Evolutionary conservation across 2,329 filamentous ascomycete species (phyloP), one percentile per base, ranked within the genome.

Genomic region (Sordariomycetes sp.): DNA sequence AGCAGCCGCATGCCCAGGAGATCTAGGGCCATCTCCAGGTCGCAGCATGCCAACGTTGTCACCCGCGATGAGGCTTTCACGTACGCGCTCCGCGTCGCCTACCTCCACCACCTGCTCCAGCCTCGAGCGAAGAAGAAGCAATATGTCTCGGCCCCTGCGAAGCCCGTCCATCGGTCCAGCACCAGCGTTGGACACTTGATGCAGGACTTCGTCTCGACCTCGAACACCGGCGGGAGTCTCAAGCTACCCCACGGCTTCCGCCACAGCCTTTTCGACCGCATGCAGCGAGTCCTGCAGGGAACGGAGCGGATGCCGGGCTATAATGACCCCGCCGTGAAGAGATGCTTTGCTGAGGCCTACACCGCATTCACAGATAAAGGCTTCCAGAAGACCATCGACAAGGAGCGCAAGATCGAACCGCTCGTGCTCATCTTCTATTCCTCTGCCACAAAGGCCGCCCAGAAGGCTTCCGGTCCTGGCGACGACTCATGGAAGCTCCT

Each of bases 341-440:
- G 93, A 61, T 95, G 90, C 1, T 99, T 99, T 74, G 94, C 90
- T 58, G 89, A 90, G 63, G 96, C 96, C 62, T 87, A 97, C 69
- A 97, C 93, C 60, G 88, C 90, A 59, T 89, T 99, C 70, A 97
- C 93, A 65, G 90, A 95, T 62, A 86, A 86, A 61, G 85, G 83
- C 53, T 97, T 97, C 68, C 87, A 90, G 64, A 95, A 91, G 74
- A 87, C 86, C 60, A 90, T 97, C 77, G 91, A 97, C 68, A 96
- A 96, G 73, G 93, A 97, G 71, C 83, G 93, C 62, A 87, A 93
- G 67, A 87, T 96, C 24, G 94, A 99, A 72, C 92, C 96, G 62
- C 76, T 97, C 56, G 85, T 99, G 56, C 79, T 99, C 64, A 97
- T 97, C 62, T 97, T 99, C 77, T 97, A 95, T 73, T 95, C 92